phyloP scores from a whole-genome alignment of 2,329 filamentous ascomycete genomes.

The Dichotomopilus funicola region DNA sequence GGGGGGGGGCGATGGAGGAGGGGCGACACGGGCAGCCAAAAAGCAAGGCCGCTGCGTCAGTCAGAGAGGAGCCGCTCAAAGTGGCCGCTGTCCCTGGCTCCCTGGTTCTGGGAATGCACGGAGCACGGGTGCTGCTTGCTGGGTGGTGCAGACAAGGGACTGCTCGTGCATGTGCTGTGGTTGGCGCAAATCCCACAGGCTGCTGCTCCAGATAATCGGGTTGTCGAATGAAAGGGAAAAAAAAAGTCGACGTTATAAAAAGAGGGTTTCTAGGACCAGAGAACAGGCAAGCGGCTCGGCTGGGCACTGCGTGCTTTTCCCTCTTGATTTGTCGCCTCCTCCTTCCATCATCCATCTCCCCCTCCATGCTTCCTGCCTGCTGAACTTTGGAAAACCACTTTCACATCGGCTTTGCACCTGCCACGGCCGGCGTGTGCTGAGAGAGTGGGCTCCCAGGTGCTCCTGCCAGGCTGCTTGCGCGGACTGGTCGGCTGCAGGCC shows the following conservation, averaged over 20 bases:
- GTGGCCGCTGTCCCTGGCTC: no score
- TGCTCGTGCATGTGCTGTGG: constrained; percentile 40
- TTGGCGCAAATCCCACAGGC: constrained; percentile 37
- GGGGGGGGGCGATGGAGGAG: constrained; percentile 29
- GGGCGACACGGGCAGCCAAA: constrained; percentile 25
- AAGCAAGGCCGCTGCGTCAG: constrained; percentile 18
- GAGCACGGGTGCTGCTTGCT: constrained; percentile 10
- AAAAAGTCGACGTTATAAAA: constrained; percentile 17
- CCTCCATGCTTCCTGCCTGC: constrained; percentile 7
- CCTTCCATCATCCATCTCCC: constrained; percentile 7
- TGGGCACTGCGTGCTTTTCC: constrained; percentile 4
- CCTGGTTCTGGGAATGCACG: constrained; percentile 30
- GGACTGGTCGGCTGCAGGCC: not conserved
- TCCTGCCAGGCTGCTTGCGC: not conserved
- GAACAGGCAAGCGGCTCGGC: not conserved
- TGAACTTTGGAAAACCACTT: not conserved
- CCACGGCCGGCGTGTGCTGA: constrained; percentile 14
- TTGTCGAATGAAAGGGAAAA: constrained; percentile 25
- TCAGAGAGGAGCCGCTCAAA: not conserved
- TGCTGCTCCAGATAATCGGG: constrained; percentile 14
- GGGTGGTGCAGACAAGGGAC: constrained; percentile 39
- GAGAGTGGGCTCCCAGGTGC: not conserved
- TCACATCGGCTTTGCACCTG: not conserved
- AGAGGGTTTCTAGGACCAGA: constrained; percentile 14
- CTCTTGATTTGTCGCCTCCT: constrained; percentile 15